Evolutionary conservation across 352 stramenopile genomes (phyloP).

Genomic region (Globisporangium cederbergense): DNA sequence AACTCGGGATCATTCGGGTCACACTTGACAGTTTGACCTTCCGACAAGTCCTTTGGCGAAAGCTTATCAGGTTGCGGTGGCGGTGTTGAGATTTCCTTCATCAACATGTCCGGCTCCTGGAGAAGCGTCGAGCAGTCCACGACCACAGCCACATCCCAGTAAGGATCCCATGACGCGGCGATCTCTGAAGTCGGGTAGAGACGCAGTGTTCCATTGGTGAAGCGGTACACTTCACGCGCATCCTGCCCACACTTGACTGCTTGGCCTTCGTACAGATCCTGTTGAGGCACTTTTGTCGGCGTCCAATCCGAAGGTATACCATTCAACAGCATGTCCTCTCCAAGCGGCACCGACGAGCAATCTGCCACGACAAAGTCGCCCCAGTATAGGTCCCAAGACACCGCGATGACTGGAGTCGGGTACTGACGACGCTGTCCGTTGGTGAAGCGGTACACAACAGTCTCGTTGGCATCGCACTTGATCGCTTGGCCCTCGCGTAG

Average conservation of each 20-base stretch:
- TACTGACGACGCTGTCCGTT: slow-evolving; percentile 19
- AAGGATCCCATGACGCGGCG: slow-evolving; percentile 20
- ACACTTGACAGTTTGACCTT: slow-evolving; percentile 28
- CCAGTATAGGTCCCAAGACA: slow-evolving; percentile 28
- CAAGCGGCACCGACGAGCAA: slow-evolving; percentile 14
- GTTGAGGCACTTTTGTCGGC: neutral
- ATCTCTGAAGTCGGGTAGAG: slow-evolving; percentile 17
- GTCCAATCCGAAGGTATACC: neutral
- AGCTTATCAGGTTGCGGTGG: slow-evolving; percentile 2
- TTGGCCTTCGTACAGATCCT: neutral
- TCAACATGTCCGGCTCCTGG: slow-evolving; percentile 17
- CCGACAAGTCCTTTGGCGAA: slow-evolving; percentile 8
- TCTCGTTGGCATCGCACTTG: slow-evolving; percentile 16
- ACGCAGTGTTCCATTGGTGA: slow-evolving; percentile 6
- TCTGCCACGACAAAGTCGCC: slow-evolving; percentile 7
- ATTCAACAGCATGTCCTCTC: slow-evolving; percentile 10
- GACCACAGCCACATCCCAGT: slow-evolving; percentile 11
- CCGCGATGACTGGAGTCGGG: slow-evolving; percentile 16
- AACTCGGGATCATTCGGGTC: slow-evolving; percentile 4
- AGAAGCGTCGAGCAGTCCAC: slow-evolving; percentile 18
- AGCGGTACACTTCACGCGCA: slow-evolving; percentile 13
- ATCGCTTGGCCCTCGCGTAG: slow-evolving; percentile 13
- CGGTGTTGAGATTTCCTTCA: neutral
- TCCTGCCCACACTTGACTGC: slow-evolving; percentile 19
- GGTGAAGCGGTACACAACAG: slow-evolving; percentile 19